These are phyloP conservation scores for Parathielavia appendiculata DNA, from an alignment of 495 filamentous ascomycete species.

Conservation along the genomic window DNA sequence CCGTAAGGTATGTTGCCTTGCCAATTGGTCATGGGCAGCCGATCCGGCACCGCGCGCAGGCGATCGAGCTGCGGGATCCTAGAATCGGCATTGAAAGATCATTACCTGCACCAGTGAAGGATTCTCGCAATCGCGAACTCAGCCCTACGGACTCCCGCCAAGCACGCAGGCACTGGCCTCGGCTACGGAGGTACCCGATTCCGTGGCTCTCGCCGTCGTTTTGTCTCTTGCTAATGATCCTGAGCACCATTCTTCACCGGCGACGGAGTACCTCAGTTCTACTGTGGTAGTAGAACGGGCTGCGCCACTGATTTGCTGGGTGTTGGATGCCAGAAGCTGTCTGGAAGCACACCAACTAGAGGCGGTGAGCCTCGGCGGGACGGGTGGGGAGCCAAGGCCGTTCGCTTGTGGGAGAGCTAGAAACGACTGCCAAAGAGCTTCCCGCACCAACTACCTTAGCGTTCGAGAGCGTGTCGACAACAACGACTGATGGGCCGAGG, in stretches of 20 bases:
- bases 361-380: constrained; percentile 16
- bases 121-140: constrained; percentile 8
- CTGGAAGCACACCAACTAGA: not conserved
- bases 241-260: not conserved
- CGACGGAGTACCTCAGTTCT: not conserved
- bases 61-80: constrained; percentile 15
- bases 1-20: too few species aligned
- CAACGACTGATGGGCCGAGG: not conserved
- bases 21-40: constrained; percentile 8
- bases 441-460: not conserved
- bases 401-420: not conserved
- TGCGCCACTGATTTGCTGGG: constrained; percentile 9
- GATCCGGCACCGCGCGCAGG: constrained; percentile 2
- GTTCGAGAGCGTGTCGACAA: not conserved
- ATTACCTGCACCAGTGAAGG: not conserved
- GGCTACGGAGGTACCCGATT: not conserved
- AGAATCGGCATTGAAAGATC: not conserved
- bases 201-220: constrained; percentile 8
- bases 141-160: not conserved
- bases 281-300: too few species aligned
- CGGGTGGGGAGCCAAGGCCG: not conserved
- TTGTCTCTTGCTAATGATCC: too few species aligned
- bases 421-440: not conserved
- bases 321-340: constrained; percentile 5
- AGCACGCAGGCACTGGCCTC: not conserved